These are phyloP conservation scores for Xylariaceae sp. DNA, from an alignment of 2,329 filamentous ascomycete species.

Conservation along the genomic window DNA sequence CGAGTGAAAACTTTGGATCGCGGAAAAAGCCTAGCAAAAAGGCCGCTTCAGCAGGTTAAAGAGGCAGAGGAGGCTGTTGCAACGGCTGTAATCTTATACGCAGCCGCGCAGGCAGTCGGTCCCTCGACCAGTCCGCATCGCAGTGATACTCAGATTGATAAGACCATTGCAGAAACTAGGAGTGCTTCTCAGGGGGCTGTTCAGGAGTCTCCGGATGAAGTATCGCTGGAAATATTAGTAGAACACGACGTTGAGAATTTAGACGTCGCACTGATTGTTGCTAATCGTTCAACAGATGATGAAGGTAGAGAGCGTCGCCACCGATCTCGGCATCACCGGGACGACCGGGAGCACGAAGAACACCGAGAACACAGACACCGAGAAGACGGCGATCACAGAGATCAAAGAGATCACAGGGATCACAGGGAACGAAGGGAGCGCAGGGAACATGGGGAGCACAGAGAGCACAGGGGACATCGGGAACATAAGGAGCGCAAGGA, in stretches of 20 bases:
- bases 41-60: constrained; percentile 43
- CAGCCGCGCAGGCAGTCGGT: constrained; percentile 46
- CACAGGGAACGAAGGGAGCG: not conserved
- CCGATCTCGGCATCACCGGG: constrained; percentile 16
- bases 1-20: constrained; percentile 40
- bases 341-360: not conserved
- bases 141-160: constrained; percentile 24
- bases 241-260: constrained; percentile 35
- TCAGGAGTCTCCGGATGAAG: constrained; percentile 18
- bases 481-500: not conserved
- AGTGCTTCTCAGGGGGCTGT: constrained; percentile 18
- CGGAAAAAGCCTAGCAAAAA: constrained; percentile 42
- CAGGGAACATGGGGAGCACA: not conserved
- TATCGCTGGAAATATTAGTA: constrained; percentile 26
- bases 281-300: constrained; percentile 56
- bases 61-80: constrained; percentile 51
- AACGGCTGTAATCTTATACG: constrained; percentile 52
- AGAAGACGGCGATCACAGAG: not conserved
- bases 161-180: constrained; percentile 21
- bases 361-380: not conserved
- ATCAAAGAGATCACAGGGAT: not conserved
- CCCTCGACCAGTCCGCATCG: constrained; percentile 32
- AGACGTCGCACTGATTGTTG: constrained; percentile 44
- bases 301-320: constrained; percentile 38
- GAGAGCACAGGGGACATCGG: constrained; percentile 12